Base-by-base conservation (phyloP, 192 early-diverging fungal species). In the Neocallimastix lanati region DNA sequence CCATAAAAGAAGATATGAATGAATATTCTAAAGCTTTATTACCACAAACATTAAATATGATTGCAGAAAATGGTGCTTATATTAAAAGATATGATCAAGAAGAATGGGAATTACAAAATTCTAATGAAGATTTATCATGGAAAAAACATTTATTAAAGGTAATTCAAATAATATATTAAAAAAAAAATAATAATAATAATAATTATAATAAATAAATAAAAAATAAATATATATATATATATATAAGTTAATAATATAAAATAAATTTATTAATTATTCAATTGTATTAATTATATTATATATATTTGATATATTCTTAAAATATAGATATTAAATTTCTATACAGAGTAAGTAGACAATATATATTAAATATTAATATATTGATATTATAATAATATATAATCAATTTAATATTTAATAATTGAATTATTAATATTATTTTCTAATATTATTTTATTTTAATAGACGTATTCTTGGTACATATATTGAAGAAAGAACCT, bases 251-350 rank as follows among this genome's bases (percentile, higher is more conserved):
- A n/a, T n/a, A n/a, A n/a, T n/a, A n/a, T n/a, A n/a, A n/a, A n/a
- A n/a, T n/a, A n/a, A n/a, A n/a, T n/a, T n/a, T n/a, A n/a, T n/a
- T n/a, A n/a, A n/a, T n/a, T n/a, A n/a, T n/a, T n/a, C n/a, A n/a
- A n/a, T n/a, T n/a, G n/a, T n/a, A n/a, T n/a, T n/a, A n/a, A n/a
- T n/a, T n/a, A n/a, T n/a, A n/a, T n/a, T n/a, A n/a, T n/a, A n/a
- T n/a, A n/a, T n/a, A n/a, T n/a, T n/a, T n/a, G n/a, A n/a, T n/a
- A n/a, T n/a, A n/a, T n/a, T n/a, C n/a, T n/a, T n/a, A 33, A 33
- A 33, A 33, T 33, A 79, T 90, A 95, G 86, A 92, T 95, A 77
- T 92, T 95, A 81, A 88, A 93, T 76, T 95, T 93, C 81, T 95
- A 94, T 84, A 90, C 87, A 7, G 93, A 94, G 82, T 87, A 83